Percentiles rank a stretch among this genome's conserved stretches.
Evolutionary conservation across 2,329 filamentous ascomycete genomes (phyloP).

Genomic region (Talaromyces pinophilus): DNA sequence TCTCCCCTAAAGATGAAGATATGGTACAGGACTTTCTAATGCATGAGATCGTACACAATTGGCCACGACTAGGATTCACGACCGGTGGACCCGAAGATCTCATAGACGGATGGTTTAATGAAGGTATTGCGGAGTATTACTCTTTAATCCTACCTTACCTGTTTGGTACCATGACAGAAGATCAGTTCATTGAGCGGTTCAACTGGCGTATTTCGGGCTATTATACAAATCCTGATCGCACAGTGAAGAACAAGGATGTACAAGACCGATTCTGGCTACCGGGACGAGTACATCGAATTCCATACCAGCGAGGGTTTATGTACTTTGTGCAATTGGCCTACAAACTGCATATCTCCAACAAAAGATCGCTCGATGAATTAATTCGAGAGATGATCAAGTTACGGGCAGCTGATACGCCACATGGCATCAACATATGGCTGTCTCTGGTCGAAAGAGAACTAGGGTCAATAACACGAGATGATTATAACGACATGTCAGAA

Average conservation of each 20-base stretch:
- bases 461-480: background rate
- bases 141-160: background rate
- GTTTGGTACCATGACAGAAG: conserved; percentile 6
- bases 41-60: conserved; percentile 12
- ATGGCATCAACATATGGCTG: conserved; percentile 14
- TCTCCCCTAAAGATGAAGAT: background rate
- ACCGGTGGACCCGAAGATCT: conserved; percentile 13
- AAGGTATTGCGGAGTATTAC: conserved; percentile 18
- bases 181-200: conserved; percentile 12
- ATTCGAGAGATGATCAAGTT: conserved; percentile 4
- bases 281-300: conserved; percentile 5
- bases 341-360: background rate
- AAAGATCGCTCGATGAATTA: background rate
- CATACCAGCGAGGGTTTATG: conserved; percentile 10
- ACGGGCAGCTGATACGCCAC: background rate
- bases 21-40: conserved; percentile 12
- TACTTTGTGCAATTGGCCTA: conserved; percentile 14
- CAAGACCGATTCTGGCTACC: conserved; percentile 16
- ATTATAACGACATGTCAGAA: conserved; percentile 12
- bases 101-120: conserved; percentile 14
- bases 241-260: conserved; percentile 1
- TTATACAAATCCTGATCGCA: conserved; percentile 12
- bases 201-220: conserved; percentile 9
- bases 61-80: conserved; percentile 6
- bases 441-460: conserved; percentile 2